Conservation (phyloP, 1,284 basidiomycete genomes). For the Entoloma clypeatum region DNA sequence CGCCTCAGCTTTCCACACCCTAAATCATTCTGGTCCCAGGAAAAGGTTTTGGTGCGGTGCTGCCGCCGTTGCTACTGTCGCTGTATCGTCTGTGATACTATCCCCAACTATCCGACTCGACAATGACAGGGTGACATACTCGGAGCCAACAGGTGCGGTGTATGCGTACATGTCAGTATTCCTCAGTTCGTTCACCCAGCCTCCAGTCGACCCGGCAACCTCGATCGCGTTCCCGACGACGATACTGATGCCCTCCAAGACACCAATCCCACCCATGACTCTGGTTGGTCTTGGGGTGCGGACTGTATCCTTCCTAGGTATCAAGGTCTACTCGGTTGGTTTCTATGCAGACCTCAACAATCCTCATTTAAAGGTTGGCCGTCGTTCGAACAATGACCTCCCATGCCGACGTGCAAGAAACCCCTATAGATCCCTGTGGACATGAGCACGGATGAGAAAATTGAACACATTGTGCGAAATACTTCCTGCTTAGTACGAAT, state of each 20-base stretch:
- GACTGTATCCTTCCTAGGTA: slow-evolving; percentile 78
- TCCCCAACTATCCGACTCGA: slow-evolving; percentile 29
- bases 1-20: neutral
- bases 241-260: slow-evolving; percentile 57
- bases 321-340: slow-evolving; percentile 83
- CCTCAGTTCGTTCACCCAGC: slow-evolving; percentile 1
- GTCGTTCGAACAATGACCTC: slow-evolving; percentile 4
- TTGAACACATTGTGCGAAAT: slow-evolving; percentile 63
- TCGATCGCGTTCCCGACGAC: slow-evolving; percentile 67
- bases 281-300: slow-evolving; percentile 81
- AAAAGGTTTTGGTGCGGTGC: slow-evolving; percentile 16
- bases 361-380: slow-evolving; percentile 51
- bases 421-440: slow-evolving; percentile 27
- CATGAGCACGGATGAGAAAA: slow-evolving; percentile 64
- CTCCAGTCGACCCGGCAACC: slow-evolving; percentile 64
- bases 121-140: too few relatives aligned
- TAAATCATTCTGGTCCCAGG: neutral
- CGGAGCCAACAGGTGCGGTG: too few relatives aligned
- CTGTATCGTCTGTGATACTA: slow-evolving; percentile 11
- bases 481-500: slow-evolving; percentile 75
- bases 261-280: slow-evolving; percentile 55
- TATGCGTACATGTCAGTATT: neutral
- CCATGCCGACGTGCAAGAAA: neutral
- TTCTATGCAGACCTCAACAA: slow-evolving; percentile 79
- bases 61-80: slow-evolving; percentile 13